A percentile compares a stretch with the other conserved stretches of the same genome.
phyloP scores from a whole-genome alignment of 2,329 filamentous ascomycete species.

The Aspergillus nomiae region DNA sequence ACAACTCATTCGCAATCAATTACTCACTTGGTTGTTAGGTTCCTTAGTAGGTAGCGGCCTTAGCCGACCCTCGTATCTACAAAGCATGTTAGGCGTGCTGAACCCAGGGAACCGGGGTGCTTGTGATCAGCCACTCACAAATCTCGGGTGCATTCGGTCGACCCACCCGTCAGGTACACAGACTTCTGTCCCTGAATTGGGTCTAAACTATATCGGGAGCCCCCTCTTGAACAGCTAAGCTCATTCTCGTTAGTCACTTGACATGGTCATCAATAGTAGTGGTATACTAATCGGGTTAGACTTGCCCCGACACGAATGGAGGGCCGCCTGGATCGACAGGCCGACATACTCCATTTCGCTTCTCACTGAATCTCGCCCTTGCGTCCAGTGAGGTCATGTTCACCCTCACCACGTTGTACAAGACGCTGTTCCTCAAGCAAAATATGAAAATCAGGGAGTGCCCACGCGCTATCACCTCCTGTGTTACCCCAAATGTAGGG shows the following conservation, averaged over 20 bases:
- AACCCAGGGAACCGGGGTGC: background rate
- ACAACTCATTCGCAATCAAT: background rate
- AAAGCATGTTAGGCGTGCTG: too few relatives aligned
- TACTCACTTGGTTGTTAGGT: background rate
- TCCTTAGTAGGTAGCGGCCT: background rate
- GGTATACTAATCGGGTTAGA: background rate
- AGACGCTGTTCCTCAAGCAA: background rate
- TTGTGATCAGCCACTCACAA: background rate
- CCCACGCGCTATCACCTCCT: background rate
- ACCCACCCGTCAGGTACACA: conserved; percentile 1
- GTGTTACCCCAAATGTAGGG: background rate
- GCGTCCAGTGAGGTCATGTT: background rate
- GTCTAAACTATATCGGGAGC: background rate
- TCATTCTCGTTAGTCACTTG: conserved; percentile 1
- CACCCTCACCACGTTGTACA: conserved; percentile 4
- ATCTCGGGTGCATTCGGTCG: background rate
- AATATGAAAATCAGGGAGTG: conserved; percentile 5
- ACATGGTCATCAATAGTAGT: background rate
- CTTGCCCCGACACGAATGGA: background rate
- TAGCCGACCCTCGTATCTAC: background rate
- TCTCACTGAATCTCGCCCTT: background rate
- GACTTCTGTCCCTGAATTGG: background rate
- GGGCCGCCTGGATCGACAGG: background rate
- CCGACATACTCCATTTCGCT: background rate
- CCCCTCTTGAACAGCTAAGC: background rate